A percentile compares a stretch with the other conserved stretches of the same genome.
These are phyloP conservation scores for Basidiobolus heterosporus DNA, from an alignment of 371 early-diverging fungal species.

Conservation along the genomic window DNA sequence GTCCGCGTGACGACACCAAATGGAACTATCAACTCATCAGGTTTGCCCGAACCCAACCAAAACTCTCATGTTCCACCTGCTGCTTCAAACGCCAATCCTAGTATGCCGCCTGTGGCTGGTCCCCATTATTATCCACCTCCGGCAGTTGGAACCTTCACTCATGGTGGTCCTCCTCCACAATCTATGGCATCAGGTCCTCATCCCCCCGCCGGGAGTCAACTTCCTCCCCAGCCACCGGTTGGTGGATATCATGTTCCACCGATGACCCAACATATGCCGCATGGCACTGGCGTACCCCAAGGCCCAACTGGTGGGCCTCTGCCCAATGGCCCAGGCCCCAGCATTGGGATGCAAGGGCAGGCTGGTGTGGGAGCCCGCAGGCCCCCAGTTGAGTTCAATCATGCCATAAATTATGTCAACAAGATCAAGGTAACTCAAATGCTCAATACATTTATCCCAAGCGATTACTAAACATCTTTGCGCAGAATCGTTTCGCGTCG, in stretches of 20 bases:
- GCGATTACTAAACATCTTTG: background rate
- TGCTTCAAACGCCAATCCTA: conserved; percentile 5
- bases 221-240: conserved; percentile 1
- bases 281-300: conserved; percentile 1
- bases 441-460: background rate
- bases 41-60: background rate
- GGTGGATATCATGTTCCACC: too few relatives aligned
- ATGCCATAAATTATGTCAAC: conserved; percentile 89
- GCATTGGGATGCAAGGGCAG: too few relatives aligned
- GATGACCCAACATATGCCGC: too few relatives aligned
- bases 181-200: conserved; percentile 1
- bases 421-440: conserved; percentile 61
- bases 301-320: conserved; percentile 2
- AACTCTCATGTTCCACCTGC: conserved; percentile 3
- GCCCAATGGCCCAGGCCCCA: conserved; percentile 6
- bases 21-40: conserved; percentile 26
- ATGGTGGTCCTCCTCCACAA: conserved; percentile 1
- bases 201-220: conserved; percentile 6
- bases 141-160: conserved; percentile 14
- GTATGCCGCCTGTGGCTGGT: conserved; percentile 5
- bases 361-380: background rate
- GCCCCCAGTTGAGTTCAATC: conserved; percentile 71
- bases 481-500: conserved; percentile 58
- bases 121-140: background rate
- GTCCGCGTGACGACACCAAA: conserved; percentile 81